Conservation (phyloP, 257 asterid species). For the Phtheirospermum japonicum region DNA sequence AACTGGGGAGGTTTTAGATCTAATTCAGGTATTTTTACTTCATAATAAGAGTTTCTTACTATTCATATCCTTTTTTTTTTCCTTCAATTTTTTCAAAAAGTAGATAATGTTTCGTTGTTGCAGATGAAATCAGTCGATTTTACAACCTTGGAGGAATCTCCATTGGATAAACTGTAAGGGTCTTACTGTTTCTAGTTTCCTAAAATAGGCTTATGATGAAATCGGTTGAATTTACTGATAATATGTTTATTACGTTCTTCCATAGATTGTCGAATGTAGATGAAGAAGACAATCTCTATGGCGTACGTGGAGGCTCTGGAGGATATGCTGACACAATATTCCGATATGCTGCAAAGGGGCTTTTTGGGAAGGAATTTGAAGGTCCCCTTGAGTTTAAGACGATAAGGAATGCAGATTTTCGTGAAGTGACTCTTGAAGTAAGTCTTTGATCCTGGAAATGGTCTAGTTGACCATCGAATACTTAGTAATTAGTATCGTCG, state of each 20-base stretch:
- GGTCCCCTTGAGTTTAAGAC: slow-evolving; percentile 79
- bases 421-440: slow-evolving; percentile 84
- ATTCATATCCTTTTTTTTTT: background rate
- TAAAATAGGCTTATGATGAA: slow-evolving; percentile 14
- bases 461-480: slow-evolving; percentile 13
- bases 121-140: slow-evolving; percentile 79
- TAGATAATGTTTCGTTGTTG: slow-evolving; percentile 27
- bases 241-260: slow-evolving; percentile 16
- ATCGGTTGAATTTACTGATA: slow-evolving; percentile 8
- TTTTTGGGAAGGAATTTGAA: slow-evolving; percentile 58
- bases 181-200: slow-evolving; percentile 18
- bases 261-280: slow-evolving; percentile 72
- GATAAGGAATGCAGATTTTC: slow-evolving; percentile 80
- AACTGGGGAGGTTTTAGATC: slow-evolving; percentile 88
- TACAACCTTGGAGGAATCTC: slow-evolving; percentile 70
- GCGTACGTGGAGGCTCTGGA: slow-evolving; percentile 90
- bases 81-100: background rate
- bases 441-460: slow-evolving; percentile 30
- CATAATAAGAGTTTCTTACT: background rate
- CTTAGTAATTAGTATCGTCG: background rate
- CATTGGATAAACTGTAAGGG: slow-evolving; percentile 80
- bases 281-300: slow-evolving; percentile 64
- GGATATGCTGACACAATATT: slow-evolving; percentile 91
- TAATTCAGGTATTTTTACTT: slow-evolving; percentile 62
- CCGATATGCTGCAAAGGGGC: slow-evolving; percentile 67